phyloP scores from a whole-genome alignment of 2,329 filamentous ascomycete species.

The Hypoxylon sp. region DNA sequence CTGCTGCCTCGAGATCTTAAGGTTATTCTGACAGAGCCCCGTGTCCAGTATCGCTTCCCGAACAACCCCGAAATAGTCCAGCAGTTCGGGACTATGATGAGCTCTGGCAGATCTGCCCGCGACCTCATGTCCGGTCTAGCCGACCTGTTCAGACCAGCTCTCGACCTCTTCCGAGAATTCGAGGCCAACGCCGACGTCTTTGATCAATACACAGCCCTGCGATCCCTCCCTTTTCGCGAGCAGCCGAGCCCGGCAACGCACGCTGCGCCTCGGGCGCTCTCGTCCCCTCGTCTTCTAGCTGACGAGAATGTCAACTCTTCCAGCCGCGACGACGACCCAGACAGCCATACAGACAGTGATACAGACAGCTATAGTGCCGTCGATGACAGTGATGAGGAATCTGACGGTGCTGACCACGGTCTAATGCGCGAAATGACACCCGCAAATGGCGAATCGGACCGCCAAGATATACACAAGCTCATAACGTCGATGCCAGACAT shows the following conservation, averaged over 20 bases:
- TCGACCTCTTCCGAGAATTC: slow-evolving; percentile 9
- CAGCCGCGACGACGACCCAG: not conserved
- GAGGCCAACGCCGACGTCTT: not conserved
- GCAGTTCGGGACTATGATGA: slow-evolving; percentile 8
- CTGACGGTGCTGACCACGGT: not conserved
- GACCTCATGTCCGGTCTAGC: slow-evolving; percentile 4
- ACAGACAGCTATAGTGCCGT: not conserved
- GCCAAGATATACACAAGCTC: slow-evolving; percentile 28
- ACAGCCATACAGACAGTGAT: not conserved
- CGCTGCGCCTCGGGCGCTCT: not conserved
- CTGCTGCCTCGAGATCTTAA: not conserved
- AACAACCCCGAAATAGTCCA: slow-evolving; percentile 6
- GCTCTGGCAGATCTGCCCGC: not conserved
- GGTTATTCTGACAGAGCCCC: slow-evolving; percentile 4
- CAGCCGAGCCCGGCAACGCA: not conserved
- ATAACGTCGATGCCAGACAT: slow-evolving; percentile 34
- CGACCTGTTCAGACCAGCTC: slow-evolving; percentile 12
- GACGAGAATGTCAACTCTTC: not conserved
- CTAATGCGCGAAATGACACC: no score
- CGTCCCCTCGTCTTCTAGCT: not conserved
- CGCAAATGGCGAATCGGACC: not conserved
- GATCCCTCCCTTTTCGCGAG: not conserved
- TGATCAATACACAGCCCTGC: slow-evolving; percentile 1
- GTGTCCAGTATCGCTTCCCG: slow-evolving; percentile 14
- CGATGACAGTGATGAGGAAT: not conserved